A percentile compares a stretch with the other conserved stretches of the same genome.
phyloP scores from a whole-genome alignment of 2,329 filamentous ascomycete genomes.

The Thelonectria blattea region DNA sequence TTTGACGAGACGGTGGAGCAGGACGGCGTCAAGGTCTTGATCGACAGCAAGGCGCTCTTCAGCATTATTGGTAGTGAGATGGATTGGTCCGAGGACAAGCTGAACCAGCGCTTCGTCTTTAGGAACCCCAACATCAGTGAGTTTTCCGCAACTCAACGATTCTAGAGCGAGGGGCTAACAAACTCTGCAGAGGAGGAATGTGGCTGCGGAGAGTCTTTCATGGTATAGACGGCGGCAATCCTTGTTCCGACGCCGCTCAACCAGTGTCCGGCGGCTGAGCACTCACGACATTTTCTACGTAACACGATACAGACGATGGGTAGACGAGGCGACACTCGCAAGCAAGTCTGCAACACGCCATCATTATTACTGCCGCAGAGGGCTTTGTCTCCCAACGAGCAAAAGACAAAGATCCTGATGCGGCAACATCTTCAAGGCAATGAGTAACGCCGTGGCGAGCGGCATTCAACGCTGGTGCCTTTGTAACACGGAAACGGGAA shows the following conservation, averaged over 20 bases:
- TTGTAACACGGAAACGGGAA: slow-evolving; percentile 30
- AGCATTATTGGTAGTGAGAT: slow-evolving; percentile 99
- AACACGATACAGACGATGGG: slow-evolving; percentile 23
- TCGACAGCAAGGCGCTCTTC: slow-evolving; percentile 96
- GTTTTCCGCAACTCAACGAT: slow-evolving; percentile 47
- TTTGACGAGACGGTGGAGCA: slow-evolving; percentile 96
- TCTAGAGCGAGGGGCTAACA: slow-evolving; percentile 40
- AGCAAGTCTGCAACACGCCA: background rate
- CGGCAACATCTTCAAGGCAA: slow-evolving; percentile 5
- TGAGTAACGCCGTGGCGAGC: slow-evolving; percentile 24
- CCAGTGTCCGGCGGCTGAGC: slow-evolving; percentile 1
- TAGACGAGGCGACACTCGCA: slow-evolving; percentile 6
- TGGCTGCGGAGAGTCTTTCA: slow-evolving; percentile 96
- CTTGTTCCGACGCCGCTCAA: background rate
- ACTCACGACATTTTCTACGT: slow-evolving; percentile 19
- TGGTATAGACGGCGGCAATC: slow-evolving; percentile 59
- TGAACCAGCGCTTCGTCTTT: slow-evolving; percentile 92
- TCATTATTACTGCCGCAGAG: background rate
- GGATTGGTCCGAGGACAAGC: slow-evolving; percentile 97
- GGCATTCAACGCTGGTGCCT: slow-evolving; percentile 23
- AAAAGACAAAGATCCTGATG: background rate
- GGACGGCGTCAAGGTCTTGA: slow-evolving; percentile 92
- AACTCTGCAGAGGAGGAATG: slow-evolving; percentile 84
- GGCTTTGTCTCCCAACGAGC: background rate
- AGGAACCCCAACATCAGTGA: slow-evolving; percentile 97